Percentiles rank a stretch among this genome's conserved stretches.
Conservation (phyloP, 2,329 filamentous ascomycete genomes). For the Ascochyta pisi region DNA sequence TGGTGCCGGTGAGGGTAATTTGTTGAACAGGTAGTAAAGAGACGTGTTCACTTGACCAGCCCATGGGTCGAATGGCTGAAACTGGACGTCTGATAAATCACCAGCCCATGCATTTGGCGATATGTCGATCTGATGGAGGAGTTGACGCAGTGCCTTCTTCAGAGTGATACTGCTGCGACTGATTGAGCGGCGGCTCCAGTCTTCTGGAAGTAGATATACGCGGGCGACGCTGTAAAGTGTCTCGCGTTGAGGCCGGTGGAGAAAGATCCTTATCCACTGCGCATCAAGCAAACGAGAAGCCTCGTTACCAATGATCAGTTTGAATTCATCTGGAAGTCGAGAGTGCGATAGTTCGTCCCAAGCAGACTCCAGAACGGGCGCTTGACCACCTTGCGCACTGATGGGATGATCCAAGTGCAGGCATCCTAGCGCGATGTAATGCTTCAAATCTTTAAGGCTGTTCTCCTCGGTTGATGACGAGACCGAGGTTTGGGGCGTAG, state of each 20-base stretch:
- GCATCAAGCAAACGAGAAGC: conserved; percentile 40
- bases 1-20: conserved; percentile 71
- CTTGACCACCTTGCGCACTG: background rate
- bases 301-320: conserved; percentile 32
- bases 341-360: conserved; percentile 38
- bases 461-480: conserved; percentile 12
- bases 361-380: background rate
- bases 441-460: conserved; percentile 27
- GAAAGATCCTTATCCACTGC: conserved; percentile 45
- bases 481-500: conserved; percentile 22
- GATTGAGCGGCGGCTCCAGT: conserved; percentile 64
- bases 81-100: conserved; percentile 22
- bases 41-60: conserved; percentile 57
- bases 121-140: conserved; percentile 65
- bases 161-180: conserved; percentile 57
- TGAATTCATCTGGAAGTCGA: conserved; percentile 30
- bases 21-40: conserved; percentile 76
- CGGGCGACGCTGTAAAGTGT: conserved; percentile 49
- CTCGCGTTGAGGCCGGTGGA: conserved; percentile 8
- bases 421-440: conserved; percentile 47
- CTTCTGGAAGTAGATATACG: conserved; percentile 71
- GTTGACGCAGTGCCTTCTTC: conserved; percentile 53
- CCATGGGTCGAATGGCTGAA: conserved; percentile 49
- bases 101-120: conserved; percentile 65
- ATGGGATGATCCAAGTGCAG: conserved; percentile 28